Evolutionary conservation across 306 rosid genomes (phyloP).

Genomic region (Malus sylvestris): DNA sequence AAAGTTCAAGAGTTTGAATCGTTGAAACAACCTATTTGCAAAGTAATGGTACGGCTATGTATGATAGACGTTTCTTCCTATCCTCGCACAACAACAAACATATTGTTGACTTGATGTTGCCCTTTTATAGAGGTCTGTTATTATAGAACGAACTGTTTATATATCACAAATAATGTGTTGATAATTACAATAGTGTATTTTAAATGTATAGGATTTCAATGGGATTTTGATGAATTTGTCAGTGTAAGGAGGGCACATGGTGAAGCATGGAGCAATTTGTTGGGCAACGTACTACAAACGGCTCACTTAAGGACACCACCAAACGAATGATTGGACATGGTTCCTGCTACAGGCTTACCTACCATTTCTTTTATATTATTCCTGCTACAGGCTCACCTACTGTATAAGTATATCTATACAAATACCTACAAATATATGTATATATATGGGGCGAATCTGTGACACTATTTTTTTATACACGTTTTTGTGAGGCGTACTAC

Average conservation of each 20-base stretch:
- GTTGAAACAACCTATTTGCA: too few relatives aligned
- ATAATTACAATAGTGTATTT: neutral
- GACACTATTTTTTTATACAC: too few relatives aligned
- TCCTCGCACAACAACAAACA: too few relatives aligned
- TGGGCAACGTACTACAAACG: conserved; percentile 14
- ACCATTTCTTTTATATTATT: neutral
- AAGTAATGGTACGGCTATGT: fast-evolving
- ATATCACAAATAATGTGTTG: neutral
- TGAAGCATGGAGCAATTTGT: conserved; percentile 27
- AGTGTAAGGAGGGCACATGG: conserved; percentile 54
- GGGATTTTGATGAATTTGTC: conserved; percentile 17
- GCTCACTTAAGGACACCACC: conserved; percentile 47
- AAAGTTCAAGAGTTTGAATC: too few relatives aligned
- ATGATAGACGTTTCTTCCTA: too few relatives aligned
- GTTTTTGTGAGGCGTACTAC: too few relatives aligned
- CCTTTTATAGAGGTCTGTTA: too few relatives aligned
- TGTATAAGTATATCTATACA: neutral
- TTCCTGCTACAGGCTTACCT: conserved; percentile 22
- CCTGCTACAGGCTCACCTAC: conserved; percentile 14
- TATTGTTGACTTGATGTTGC: too few relatives aligned
- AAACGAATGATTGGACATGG: conserved; percentile 61
- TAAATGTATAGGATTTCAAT: neutral
- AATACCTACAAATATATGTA: neutral
- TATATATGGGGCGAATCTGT: neutral
- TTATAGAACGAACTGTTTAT: too few relatives aligned